Evolutionary conservation across 2,329 filamentous ascomycete species (phyloP).

Genomic region (Macrophomina tecta): DNA sequence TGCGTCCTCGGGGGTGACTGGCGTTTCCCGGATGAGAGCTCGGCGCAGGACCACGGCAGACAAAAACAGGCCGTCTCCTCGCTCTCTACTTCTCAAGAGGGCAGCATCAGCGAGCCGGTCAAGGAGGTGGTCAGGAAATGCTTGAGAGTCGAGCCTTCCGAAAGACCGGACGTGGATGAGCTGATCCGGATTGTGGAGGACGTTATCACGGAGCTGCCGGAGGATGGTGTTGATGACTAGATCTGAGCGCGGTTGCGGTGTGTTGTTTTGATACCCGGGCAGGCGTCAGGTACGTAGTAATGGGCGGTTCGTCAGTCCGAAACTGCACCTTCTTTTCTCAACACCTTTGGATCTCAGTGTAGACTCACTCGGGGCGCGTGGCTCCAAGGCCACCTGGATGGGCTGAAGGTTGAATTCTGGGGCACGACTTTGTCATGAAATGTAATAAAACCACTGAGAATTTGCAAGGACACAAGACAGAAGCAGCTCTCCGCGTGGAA

Average conservation of each 20-base stretch:
- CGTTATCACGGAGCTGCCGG: conserved; percentile 71
- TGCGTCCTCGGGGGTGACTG: conserved; percentile 94
- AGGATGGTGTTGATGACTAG: conserved; percentile 51
- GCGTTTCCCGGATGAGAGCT: conserved; percentile 90
- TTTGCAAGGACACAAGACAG: neutral
- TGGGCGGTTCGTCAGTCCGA: neutral
- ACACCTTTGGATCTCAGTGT: neutral
- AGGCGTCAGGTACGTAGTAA: conserved; percentile 25
- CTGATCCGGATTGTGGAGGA: conserved; percentile 79
- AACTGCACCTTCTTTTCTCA: neutral
- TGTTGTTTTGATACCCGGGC: conserved; percentile 28
- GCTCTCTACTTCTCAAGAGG: conserved; percentile 48
- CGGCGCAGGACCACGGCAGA: conserved; percentile 56
- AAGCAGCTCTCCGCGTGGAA: neutral
- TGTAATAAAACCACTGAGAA: too few relatives aligned
- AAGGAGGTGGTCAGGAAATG: conserved; percentile 88
- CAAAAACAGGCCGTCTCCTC: conserved; percentile 46
- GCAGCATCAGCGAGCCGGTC: conserved; percentile 77
- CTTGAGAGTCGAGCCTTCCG: conserved; percentile 82
- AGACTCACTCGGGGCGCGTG: neutral
- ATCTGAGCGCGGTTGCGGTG: neutral
- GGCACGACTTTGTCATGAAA: too few relatives aligned
- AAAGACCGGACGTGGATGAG: conserved; percentile 86
- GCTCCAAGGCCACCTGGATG: neutral
- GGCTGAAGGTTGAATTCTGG: too few relatives aligned